Evolutionary conservation across 2,329 filamentous ascomycete genomes (phyloP).

Genomic region (Myriangium duriaei): DNA sequence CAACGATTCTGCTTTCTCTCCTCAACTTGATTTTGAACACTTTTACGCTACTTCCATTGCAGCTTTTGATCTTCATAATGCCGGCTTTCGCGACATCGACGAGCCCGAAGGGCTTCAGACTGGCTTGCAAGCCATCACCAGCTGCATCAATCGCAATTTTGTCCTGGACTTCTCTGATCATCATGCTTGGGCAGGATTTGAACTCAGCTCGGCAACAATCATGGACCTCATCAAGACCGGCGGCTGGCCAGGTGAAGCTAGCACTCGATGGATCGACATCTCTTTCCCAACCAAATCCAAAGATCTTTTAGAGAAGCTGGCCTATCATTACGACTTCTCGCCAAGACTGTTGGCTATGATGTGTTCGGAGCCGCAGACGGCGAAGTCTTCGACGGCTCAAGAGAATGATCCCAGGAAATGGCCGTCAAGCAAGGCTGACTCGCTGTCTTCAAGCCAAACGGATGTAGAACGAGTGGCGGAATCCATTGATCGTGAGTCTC

Average conservation of each 20-base stretch:
- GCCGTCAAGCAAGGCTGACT: not conserved
- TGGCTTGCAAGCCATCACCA: constrained; percentile 31
- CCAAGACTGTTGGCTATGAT: constrained; percentile 53
- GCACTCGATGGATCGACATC: constrained; percentile 64
- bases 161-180: constrained; percentile 51
- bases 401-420: not conserved
- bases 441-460: constrained; percentile 1
- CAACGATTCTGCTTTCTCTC: not conserved
- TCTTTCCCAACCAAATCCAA: constrained; percentile 54
- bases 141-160: constrained; percentile 42
- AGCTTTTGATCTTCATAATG: constrained; percentile 12
- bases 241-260: constrained; percentile 33
- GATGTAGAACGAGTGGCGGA: constrained; percentile 23
- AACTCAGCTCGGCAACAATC: constrained; percentile 37
- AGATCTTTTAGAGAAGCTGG: constrained; percentile 44
- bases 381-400: constrained; percentile 12
- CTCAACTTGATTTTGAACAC: not conserved
- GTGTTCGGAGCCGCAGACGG: constrained; percentile 38
- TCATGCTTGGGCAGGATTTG: constrained; percentile 42
- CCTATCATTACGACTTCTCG: constrained; percentile 54
- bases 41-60: constrained; percentile 8
- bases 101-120: constrained; percentile 32
- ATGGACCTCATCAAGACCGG: constrained; percentile 27
- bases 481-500: constrained; percentile 22
- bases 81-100: constrained; percentile 43